Percentiles rank a stretch among this genome's conserved stretches.
Conservation (phyloP, 2,329 filamentous ascomycete genomes). For the Exophiala phaeomuriformis region DNA sequence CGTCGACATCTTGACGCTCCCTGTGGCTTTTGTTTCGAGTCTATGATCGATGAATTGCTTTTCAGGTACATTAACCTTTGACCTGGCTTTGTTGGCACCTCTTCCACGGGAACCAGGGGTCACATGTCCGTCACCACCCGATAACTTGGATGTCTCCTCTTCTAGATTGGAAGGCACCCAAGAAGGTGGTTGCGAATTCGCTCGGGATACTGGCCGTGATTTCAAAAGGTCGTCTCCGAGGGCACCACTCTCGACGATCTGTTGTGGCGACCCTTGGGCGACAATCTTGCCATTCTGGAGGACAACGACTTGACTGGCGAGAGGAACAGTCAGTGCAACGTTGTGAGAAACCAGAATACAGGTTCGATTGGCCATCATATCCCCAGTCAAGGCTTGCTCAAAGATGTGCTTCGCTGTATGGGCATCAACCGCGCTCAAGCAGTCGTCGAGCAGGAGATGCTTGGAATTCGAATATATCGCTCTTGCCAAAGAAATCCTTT, state of each 20-base stretch:
- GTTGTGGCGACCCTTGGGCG: constrained; percentile 66
- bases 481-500: constrained; percentile 91
- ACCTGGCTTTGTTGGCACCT: constrained; percentile 33
- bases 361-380: constrained; percentile 79
- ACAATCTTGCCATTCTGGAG: constrained; percentile 79
- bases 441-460: constrained; percentile 88
- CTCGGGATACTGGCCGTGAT: constrained; percentile 63
- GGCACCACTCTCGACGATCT: constrained; percentile 78
- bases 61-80: constrained; percentile 35
- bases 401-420: constrained; percentile 99
- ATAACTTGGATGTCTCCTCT: constrained; percentile 52
- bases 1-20: constrained; percentile 80
- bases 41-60: constrained; percentile 38
- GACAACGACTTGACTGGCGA: constrained; percentile 71
- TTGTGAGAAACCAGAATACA: constrained; percentile 97
- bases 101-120: constrained; percentile 29
- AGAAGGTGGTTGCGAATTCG: constrained; percentile 67
- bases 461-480: constrained; percentile 93
- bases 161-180: constrained; percentile 68
- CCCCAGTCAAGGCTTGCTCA: constrained; percentile 80
- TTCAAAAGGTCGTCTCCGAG: constrained; percentile 78
- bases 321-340: constrained; percentile 74
- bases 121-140: constrained; percentile 39
- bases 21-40: constrained; percentile 71
- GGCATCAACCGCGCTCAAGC: constrained; percentile 90